Percentiles rank a stretch among this genome's conserved stretches.
These are phyloP conservation scores for Schoenoplectus tabernaemontani DNA, from an alignment of 202 grass and related monocot genomes.

Conservation along the genomic window DNA sequence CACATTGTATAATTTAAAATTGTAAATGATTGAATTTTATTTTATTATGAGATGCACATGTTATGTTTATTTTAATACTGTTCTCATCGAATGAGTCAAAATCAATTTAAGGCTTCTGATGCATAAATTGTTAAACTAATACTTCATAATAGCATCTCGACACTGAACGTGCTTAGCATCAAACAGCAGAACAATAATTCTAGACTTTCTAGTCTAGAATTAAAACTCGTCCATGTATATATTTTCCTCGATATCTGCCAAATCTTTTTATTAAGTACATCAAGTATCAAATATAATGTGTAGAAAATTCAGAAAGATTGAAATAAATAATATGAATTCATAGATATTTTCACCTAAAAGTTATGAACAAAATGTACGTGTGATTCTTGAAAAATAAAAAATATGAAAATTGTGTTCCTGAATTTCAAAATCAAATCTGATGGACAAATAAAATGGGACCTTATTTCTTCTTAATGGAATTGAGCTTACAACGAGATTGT, in stretches of 20 bases:
- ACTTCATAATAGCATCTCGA: not conserved
- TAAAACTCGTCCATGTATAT: not conserved
- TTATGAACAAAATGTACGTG: not conserved
- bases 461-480: too few species aligned
- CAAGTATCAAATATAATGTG: too few species aligned
- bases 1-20: not conserved
- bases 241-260: not conserved
- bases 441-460: too few species aligned
- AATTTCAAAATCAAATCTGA: not conserved
- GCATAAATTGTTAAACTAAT: not conserved
- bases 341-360: not conserved
- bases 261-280: not conserved
- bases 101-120: not conserved
- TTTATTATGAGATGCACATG: not conserved
- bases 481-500: too few species aligned
- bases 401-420: not conserved
- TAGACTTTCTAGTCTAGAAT: too few species aligned
- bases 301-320: too few species aligned
- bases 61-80: not conserved
- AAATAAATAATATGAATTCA: not conserved
- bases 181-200: not conserved
- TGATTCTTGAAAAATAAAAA: not conserved
- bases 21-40: not conserved
- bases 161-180: not conserved
- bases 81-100: not conserved